These are phyloP conservation scores for Gossypium davidsonii DNA, from an alignment of 441 rosid genomes.

Conservation along the genomic window DNA sequence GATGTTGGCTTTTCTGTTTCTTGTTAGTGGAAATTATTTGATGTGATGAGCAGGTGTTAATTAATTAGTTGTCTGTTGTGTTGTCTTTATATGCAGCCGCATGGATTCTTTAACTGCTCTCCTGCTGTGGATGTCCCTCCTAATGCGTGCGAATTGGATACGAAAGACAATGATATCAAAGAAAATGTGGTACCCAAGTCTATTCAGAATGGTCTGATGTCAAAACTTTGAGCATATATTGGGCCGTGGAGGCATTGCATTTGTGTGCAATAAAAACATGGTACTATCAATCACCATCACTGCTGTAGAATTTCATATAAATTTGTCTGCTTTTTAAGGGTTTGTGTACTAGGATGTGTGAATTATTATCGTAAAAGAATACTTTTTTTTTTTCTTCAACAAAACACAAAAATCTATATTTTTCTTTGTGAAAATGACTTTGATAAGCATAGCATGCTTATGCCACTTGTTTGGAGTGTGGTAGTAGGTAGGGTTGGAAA, in stretches of 20 bases:
- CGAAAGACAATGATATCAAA: constrained; percentile 26
- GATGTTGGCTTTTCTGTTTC: neutral
- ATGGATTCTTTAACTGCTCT: constrained; percentile 51
- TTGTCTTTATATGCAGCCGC: constrained; percentile 32
- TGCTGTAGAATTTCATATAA: neutral
- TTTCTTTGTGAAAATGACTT: too few relatives aligned
- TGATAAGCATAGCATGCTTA: too few relatives aligned
- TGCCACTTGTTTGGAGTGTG: too few relatives aligned
- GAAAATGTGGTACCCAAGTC: constrained; percentile 23
- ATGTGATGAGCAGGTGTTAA: neutral
- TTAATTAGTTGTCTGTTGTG: neutral
- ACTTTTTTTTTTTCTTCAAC: neutral
- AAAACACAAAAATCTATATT: too few relatives aligned
- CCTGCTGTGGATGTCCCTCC: constrained; percentile 52
- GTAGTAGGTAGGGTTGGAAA: too few relatives aligned
- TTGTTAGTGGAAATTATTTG: neutral
- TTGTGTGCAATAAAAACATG: neutral
- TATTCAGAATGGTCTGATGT: constrained; percentile 22
- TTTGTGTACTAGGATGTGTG: neutral
- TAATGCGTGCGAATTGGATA: constrained; percentile 29
- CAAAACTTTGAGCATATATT: constrained; percentile 28
- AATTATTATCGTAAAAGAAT: neutral
- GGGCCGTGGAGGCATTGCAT: too few relatives aligned
- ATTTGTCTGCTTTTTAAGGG: neutral
- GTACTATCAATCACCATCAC: neutral